Base-by-base conservation (phyloP, 2,329 filamentous ascomycete genomes). In the Botryotinia convoluta region DNA sequence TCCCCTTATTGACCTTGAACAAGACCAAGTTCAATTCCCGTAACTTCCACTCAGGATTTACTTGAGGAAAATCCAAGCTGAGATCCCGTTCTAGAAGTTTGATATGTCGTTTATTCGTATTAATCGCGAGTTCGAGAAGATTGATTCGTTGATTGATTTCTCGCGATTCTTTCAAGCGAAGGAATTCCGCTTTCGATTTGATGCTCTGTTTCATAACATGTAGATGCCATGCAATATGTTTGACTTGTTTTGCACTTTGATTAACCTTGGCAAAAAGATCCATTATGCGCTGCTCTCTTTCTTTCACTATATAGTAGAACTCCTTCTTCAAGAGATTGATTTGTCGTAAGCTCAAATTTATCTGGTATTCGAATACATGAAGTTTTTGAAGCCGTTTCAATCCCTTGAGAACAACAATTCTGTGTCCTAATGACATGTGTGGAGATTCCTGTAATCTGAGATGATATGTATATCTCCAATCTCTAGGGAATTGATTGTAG, bases 381-480 rank as follows among this genome's bases (percentile, higher is more conserved):
- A 72, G 63, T 39, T 60, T 42, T n/a, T 69, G 63, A n/a, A 72
- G 16, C 12, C 51, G 37, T 37, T 44, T 44, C 35, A 72, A 32
- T 22, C 45, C 61, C 26, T n/a, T 26, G 3, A 72, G 45, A 39
- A 72, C 54, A 32, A 32, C 10, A 70, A 73, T 42, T 45, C 60
- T 73, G 10, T 61, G 10, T 62, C 26, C n/a, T 8, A 44, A 32
- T 26, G 72, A 63, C 16, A 70, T 73, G 20, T 51, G 14, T 48
- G 67, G 72, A 70, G 18, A n/a, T 32, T 62, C 22, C 16, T 39
- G 37, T 39, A 69, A 45, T 26, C 39, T 69, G 59, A 59, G 22
- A 37, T 69, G 71, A 51, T 69, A 72, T 61, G n/a, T 35, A 39
- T 69, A 61, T 60, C 32, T 48, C 71, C 71, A 72, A 32, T 72